Base-by-base conservation (phyloP, 2,329 filamentous ascomycete species). In the Ophiostoma sp. region DNA sequence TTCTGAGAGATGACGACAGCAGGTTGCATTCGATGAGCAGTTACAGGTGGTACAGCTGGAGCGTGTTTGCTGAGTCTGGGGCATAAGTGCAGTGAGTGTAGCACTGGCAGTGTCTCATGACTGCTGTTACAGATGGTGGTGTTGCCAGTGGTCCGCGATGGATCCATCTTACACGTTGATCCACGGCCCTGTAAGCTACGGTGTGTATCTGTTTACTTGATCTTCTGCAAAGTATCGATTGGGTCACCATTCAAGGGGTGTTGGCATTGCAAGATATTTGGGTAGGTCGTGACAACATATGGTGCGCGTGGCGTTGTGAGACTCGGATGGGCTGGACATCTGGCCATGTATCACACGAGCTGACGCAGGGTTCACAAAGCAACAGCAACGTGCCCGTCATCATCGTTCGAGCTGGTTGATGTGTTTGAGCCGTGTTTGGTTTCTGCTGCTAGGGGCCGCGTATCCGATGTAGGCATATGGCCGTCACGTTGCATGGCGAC, bases 61-160 rank as follows among this genome's bases (percentile, higher is more conserved):
- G 4, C 17, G 13, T 48, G 20, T 20, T 20, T 31, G 27, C 27
- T 31, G 15, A 41, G 52, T 27, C 23, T 27, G 23, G 23, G 23
- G 52, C n/a, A 27, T 7, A 17, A 48, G 17, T 57, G 23, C 17
- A 57, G 10, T n/a, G 20, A 23, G 48, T 54, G 48, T 54, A 57
- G 52, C 52, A 57, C 52, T 57, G 15, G 52, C 23, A 57, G n/a
- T 57, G 23, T 57, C 52, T 57, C 52, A 57, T 57, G 52, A 57
- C 52, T 23, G 23, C 4, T 57, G 52, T 27, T 57, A 27, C 52
- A 27, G 52, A 23, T 27, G 10, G 52, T 57, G 52, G 52, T 57
- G 52, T 57, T 57, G 52, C 23, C 52, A 57, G 23, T 57, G 52
- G 52, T n/a, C 52, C 52, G 52, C 23, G 52, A 57, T 57, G 52